Evolutionary conservation across 129 eudicot species (phyloP).

Genomic region (Glebionis coronaria): DNA sequence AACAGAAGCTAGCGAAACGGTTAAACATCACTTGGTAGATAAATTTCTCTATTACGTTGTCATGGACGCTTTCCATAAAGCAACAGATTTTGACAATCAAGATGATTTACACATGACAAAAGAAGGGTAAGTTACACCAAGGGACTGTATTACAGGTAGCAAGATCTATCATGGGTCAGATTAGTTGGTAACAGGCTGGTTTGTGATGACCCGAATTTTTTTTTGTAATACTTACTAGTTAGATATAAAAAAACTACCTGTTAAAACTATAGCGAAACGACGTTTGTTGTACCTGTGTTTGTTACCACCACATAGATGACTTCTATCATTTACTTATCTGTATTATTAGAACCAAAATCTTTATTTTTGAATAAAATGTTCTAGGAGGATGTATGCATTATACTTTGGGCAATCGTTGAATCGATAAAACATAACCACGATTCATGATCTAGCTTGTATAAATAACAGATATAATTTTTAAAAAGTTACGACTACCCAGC

Average conservation of each 20-base stretch:
- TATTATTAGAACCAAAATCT: too few species aligned
- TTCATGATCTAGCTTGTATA: neutral
- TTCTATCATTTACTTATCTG: too few species aligned
- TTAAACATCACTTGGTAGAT: constrained; percentile 38
- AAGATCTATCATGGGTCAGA: neutral
- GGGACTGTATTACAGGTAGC: neutral
- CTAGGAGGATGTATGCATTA: too few species aligned
- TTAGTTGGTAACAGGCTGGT: neutral
- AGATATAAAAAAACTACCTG: too few species aligned
- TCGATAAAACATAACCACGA: neutral
- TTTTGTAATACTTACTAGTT: too few species aligned
- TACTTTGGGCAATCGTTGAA: too few species aligned
- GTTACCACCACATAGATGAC: too few species aligned
- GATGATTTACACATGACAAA: constrained; percentile 16
- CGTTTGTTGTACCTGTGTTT: too few species aligned
- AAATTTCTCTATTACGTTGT: constrained; percentile 43
- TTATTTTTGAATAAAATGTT: too few species aligned
- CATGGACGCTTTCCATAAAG: constrained; percentile 35
- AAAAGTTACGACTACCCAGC: constrained; percentile 1
- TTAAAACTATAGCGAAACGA: too few species aligned
- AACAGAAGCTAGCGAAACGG: constrained; percentile 65
- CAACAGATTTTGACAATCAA: constrained; percentile 20
- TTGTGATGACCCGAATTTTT: neutral
- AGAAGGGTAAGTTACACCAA: constrained; percentile 19
- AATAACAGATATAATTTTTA: neutral